Evolutionary conservation across 2,329 filamentous ascomycete genomes (phyloP), one percentile per base, ranked within the genome.

Genomic region (Diaporthe aspalathi): DNA sequence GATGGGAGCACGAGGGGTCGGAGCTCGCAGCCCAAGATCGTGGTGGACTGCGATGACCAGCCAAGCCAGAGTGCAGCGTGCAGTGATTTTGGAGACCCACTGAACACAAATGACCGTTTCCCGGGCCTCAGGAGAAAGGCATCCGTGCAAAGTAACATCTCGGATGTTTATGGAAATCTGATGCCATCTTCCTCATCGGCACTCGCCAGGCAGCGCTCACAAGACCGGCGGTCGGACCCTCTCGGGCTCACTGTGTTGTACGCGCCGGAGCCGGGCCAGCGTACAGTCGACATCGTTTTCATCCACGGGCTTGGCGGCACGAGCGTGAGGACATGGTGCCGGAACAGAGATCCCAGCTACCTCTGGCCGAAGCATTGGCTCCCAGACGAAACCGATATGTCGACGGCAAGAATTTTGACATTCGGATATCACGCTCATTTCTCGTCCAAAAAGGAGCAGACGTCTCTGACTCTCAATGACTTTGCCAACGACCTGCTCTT

Each of bases 381-480:
- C 7, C 76, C 75, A 1, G 20, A n/a, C 0, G 73, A 76, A 47
- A 20, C 49, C 2, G 68, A 63, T 0, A 62, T 79, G 14, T 68
- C 60, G 2, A 68, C 66, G 1, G 74, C 76, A 0, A 73, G 75
- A 6, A 75, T 77, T 32, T 45, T 76, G 5, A 75, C 76, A 0
- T 77, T 75, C 52, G 77, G 76, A 5, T 78, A 78, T 57, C 76
- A 78, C 66, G 74, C 76, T 1, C 49, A 75, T 56, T 75, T 75
- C 29, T 56, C 69, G 20, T 71, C 76, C 0, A 70, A 53, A 32
- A 73, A 72, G 38, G 56, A 73, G 57, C 62, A 70, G 12, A 49
- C 72, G 1, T 70, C 73, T 0, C 60, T 73, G 6, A 73, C 67
- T 0, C 73, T 77, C 20, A 70, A 68, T 12, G 77, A 77, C 50